Conservation (phyloP, 352 stramenopile genomes). For the Thalassiosira mediterranea region DNA sequence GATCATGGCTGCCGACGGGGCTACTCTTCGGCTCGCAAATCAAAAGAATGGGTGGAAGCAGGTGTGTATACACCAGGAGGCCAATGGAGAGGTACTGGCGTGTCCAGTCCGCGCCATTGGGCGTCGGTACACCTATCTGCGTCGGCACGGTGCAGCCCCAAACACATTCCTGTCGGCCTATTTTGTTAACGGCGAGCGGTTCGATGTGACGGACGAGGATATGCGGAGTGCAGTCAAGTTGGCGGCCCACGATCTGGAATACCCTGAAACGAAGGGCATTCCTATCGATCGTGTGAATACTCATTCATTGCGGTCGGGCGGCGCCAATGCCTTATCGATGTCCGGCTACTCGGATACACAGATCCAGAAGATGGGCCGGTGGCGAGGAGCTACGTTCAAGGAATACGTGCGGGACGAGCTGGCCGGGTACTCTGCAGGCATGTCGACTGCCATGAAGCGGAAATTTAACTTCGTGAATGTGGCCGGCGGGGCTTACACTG, state of each 20-base stretch:
- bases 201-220: not conserved
- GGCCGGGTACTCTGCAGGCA: constrained; percentile 11
- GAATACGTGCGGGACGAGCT: constrained; percentile 32
- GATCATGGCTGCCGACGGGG: not conserved
- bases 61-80: constrained; percentile 2
- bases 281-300: constrained; percentile 21
- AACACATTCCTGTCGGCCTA: not conserved
- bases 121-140: not conserved
- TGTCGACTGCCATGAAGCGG: constrained; percentile 23
- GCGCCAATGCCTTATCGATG: not conserved
- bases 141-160: not conserved
- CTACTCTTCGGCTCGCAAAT: constrained; percentile 1
- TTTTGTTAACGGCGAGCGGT: not conserved
- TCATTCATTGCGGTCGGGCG: constrained; percentile 15
- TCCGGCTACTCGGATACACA: constrained; percentile 2
- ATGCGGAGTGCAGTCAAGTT: not conserved
- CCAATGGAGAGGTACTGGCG: not conserved
- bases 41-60: constrained; percentile 15
- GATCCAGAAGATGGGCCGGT: constrained; percentile 36
- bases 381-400: constrained; percentile 9
- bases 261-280: constrained; percentile 15
- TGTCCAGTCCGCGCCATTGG: constrained; percentile 1
- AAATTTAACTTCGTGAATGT: constrained; percentile 33
- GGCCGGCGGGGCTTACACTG: not conserved
- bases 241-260: constrained; percentile 2